Evolutionary conservation across 208 protist species (phyloP), one percentile per base, ranked within the genome.

Genomic region (Jaenimonas drosophilae): DNA sequence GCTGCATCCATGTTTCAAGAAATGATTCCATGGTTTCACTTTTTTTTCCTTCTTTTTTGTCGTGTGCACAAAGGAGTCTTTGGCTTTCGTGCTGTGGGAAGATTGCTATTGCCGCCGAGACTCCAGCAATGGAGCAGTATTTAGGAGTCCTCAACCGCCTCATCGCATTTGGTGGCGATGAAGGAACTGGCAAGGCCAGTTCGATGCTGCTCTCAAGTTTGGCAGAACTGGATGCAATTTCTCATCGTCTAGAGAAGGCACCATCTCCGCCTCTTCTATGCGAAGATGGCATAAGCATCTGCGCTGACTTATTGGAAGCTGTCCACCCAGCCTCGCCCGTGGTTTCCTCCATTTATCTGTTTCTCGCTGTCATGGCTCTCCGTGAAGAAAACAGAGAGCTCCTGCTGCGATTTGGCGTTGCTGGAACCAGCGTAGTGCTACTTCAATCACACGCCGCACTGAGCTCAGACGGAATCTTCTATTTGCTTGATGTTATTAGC

Each of bases 401-500:
- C 21, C 60, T 77, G 20, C 43, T 56, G 23, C 62, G 55, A 20
- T 84, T 77, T 54, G 79, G 76, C 24, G 34, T 88, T 11, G 68
- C 71, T 14, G 48, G 63, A 27, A 64, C 52, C 19, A 89, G 76
- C 51, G 52, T 88, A 21, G 17, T 85, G 5, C 31, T 92, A 32
- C 54, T 92, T 28, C 76, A 73, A 34, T 49, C 62, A 11, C 55
- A 72, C 47, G 43, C 33, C 4, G 36, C 50, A 21, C 49, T 92
- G 14, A 51, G 64, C 6, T 31, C 49, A 2, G 66, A 72, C 24
- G 83, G 69, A 21, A 54, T 92, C 31, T 82, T 72, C 54, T 64
- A 63, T 56, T 49, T 80, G 12, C 84, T 87, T 42, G 84, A 88
- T 42, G 44, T 89, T 3, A 65, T 80, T 25, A 76, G 70, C 49